Evolutionary conservation across 257 asterid genomes (phyloP), one percentile per base, ranked within the genome.

Genomic region (Ehretia macrophylla): DNA sequence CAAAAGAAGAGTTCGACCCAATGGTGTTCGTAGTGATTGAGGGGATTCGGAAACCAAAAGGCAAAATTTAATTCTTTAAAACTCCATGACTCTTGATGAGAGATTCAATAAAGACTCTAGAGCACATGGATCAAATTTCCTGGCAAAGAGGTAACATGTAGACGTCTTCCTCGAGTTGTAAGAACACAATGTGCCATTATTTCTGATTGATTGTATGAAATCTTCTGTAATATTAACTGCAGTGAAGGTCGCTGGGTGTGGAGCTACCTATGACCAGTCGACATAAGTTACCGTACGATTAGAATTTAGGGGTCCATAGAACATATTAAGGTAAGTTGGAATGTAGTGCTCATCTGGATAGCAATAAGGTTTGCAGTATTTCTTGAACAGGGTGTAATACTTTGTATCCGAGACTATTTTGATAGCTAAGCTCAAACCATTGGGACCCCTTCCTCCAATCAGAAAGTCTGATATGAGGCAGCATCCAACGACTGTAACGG

Each of bases 381-480:
- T 83, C 70, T 59, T 83, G 80, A 89, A 89, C 64, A 89, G 68
- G 5, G 51, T 20, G 73, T 89, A 89, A 68, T 86, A 89, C 66
- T 85, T 86, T 50, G 87, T 68, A 59, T 93, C 99, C 6, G 87
- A 75, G 17, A 93, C 77, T 42, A 89, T 60, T 60, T 72, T 56
- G 71, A 88, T 47, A 8, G 99, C 99, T 53, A 93, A 51, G 76
- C 77, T 93, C 99, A 11, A 93, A 89, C 99, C 99, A 93, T 16
- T 89, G 95, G 0, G 99, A 93, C 13, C 99, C 99, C 83, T 93
- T 93, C 56, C 95, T 77, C 99, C 99, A 93, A 14, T 93, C 94
- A 27, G 72, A 45, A 39, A 82, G 92, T n/a, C 21, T 68, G 55
- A 93, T 72, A 51, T 83, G 62, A 5, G 99, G 97, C 32, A 37